Percentiles rank a stretch among this genome's conserved stretches.
Conservation (phyloP, 768 basidiomycete genomes). For the Phallus indusiatus region DNA sequence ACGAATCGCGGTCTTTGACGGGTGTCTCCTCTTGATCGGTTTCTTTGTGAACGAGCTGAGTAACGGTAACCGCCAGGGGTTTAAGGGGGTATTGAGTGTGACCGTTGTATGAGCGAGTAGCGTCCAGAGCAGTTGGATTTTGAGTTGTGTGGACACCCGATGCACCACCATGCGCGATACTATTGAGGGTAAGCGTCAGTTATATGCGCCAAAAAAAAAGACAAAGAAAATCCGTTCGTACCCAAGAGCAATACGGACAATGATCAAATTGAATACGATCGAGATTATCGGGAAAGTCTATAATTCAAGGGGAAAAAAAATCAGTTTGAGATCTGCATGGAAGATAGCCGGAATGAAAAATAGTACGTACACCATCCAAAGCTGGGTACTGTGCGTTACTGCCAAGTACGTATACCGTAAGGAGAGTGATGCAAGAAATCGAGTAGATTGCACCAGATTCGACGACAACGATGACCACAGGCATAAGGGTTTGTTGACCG, state of each 20-base stretch:
- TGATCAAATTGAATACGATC: constrained; percentile 32
- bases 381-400: constrained; percentile 27
- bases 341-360: not conserved
- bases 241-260: constrained; percentile 25
- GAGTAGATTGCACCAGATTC: constrained; percentile 32
- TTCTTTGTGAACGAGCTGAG: constrained; percentile 5
- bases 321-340: not conserved
- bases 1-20: not conserved
- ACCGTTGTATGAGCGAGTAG: constrained; percentile 1
- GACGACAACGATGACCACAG: constrained; percentile 24
- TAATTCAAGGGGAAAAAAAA: not conserved
- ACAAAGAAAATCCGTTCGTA: not conserved
- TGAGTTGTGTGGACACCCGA: constrained; percentile 1
- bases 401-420: constrained; percentile 21
- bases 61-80: constrained; percentile 8
- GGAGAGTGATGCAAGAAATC: constrained; percentile 23
- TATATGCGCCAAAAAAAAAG: not conserved
- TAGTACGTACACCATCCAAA: constrained; percentile 25
- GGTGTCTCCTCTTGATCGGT: not conserved
- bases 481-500: constrained; percentile 13
- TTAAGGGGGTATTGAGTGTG: constrained; percentile 7
- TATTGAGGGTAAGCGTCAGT: not conserved
- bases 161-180: constrained; percentile 8
- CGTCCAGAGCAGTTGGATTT: constrained; percentile 1
- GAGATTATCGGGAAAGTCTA: constrained; percentile 31